phyloP scores from a whole-genome alignment of 306 rosid genomes.

The Vigna nakashimae region DNA sequence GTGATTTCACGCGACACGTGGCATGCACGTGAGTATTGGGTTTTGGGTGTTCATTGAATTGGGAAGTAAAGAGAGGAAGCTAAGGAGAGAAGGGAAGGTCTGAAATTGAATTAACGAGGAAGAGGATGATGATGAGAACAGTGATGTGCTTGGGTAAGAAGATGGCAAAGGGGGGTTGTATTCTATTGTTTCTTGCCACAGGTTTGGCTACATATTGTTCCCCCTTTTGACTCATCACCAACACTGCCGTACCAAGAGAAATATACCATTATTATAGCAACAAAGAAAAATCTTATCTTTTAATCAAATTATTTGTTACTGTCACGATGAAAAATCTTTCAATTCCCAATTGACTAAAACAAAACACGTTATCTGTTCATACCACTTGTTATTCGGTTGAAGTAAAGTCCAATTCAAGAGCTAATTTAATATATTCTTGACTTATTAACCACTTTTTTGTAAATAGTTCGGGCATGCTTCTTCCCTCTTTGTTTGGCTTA shows the following conservation, averaged over 20 bases:
- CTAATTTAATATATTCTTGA: slow-evolving; percentile 18
- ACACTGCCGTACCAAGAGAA: slow-evolving; percentile 41
- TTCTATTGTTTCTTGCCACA: slow-evolving; percentile 39
- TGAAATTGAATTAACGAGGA: slow-evolving; percentile 18
- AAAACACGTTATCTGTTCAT: too few relatives aligned
- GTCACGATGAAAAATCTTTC: not conserved
- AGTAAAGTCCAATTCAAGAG: slow-evolving; percentile 36
- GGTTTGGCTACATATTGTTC: slow-evolving; percentile 50
- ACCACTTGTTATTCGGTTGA: not conserved
- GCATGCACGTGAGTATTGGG: slow-evolving; percentile 52
- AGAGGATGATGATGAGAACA: slow-evolving; percentile 22
- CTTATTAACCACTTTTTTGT: slow-evolving; percentile 36
- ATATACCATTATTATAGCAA: not conserved
- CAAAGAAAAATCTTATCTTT: not conserved
- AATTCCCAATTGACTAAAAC: too few relatives aligned
- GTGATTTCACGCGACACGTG: slow-evolving; percentile 59
- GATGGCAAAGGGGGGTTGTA: slow-evolving; percentile 34
- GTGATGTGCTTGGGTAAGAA: slow-evolving; percentile 38
- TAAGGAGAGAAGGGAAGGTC: not conserved
- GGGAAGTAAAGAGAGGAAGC: not conserved
- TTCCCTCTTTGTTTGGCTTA: slow-evolving; percentile 35
- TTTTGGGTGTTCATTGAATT: slow-evolving; percentile 47
- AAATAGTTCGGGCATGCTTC: slow-evolving; percentile 17
- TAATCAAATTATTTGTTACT: slow-evolving; percentile 12
- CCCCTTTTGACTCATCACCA: slow-evolving; percentile 40